Conservation (phyloP, 768 basidiomycete species). For the Trametes maxima region DNA sequence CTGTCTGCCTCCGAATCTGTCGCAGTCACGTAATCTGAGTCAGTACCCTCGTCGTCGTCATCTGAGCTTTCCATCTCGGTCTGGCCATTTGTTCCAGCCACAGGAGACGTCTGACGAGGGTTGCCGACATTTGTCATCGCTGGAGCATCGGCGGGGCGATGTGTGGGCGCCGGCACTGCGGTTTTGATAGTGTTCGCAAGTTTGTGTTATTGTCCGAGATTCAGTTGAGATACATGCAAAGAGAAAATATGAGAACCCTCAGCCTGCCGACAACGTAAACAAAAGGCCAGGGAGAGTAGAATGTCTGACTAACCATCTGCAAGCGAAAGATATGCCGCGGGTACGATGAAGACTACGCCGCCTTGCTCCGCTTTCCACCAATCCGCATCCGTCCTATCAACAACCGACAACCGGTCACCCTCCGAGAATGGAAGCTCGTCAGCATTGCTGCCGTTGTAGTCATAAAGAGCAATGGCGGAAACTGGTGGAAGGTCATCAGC, state of each 20-base stretch:
- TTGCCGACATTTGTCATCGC: background rate
- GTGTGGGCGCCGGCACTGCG: background rate
- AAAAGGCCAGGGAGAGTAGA: constrained; percentile 55
- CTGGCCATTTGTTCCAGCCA: background rate
- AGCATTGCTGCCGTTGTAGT: constrained; percentile 65
- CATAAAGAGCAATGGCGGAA: constrained; percentile 78
- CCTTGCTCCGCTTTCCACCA: constrained; percentile 97
- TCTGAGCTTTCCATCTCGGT: constrained; percentile 28
- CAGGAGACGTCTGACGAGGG: background rate
- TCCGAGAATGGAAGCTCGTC: constrained; percentile 89
- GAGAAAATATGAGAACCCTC: constrained; percentile 68
- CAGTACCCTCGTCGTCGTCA: constrained; percentile 35
- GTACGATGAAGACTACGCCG: constrained; percentile 87
- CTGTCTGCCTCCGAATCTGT: constrained; percentile 45
- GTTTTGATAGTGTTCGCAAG: constrained; percentile 12
- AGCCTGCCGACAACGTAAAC: constrained; percentile 75
- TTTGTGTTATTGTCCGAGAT: constrained; percentile 26
- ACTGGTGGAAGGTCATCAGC: constrained; percentile 37
- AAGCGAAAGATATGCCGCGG: constrained; percentile 87
- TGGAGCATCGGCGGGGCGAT: background rate
- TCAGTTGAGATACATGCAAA: constrained; percentile 35
- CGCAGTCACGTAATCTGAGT: constrained; percentile 48
- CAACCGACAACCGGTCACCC: constrained; percentile 75
- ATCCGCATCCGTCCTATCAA: constrained; percentile 81
- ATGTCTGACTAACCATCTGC: constrained; percentile 83